Percentiles rank a stretch among this genome's conserved stretches.
Conservation (phyloP, 495 filamentous ascomycete species). For the Pyronema domesticum region DNA sequence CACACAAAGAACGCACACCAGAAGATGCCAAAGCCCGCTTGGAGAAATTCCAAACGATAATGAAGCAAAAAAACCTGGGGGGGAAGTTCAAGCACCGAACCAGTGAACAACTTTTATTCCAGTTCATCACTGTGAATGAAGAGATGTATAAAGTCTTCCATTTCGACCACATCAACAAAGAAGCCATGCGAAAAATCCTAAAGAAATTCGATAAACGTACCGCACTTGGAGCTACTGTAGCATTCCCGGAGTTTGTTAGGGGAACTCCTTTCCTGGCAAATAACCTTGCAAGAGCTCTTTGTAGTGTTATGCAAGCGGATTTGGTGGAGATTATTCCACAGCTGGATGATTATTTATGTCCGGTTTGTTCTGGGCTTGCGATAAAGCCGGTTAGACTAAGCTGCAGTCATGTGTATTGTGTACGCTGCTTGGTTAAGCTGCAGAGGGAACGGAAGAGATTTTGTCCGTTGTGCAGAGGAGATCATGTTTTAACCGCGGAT, state of each 20-base stretch:
- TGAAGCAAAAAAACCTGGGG: constrained; percentile 34
- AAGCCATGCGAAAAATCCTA: constrained; percentile 54
- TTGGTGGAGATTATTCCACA: constrained; percentile 50
- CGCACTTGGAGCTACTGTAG: constrained; percentile 38
- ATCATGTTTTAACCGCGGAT: constrained; percentile 42
- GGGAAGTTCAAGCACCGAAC: constrained; percentile 40
- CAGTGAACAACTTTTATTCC: constrained; percentile 37
- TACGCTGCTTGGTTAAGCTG: constrained; percentile 52
- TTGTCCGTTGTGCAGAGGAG: constrained; percentile 51
- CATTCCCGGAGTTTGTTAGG: constrained; percentile 34
- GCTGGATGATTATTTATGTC: constrained; percentile 53
- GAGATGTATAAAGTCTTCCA: constrained; percentile 45
- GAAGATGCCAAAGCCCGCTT: constrained; percentile 36
- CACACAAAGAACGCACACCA: constrained; percentile 37
- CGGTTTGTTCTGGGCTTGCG: constrained; percentile 49
- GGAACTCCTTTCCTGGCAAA: constrained; percentile 35
- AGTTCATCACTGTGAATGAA: constrained; percentile 47
- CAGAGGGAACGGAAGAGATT: constrained; percentile 38
- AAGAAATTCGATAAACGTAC: constrained; percentile 77
- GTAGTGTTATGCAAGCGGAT: constrained; percentile 43
- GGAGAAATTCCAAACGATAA: constrained; percentile 40
- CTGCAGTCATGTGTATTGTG: constrained; percentile 54
- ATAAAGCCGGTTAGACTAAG: constrained; percentile 48
- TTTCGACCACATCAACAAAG: constrained; percentile 56
- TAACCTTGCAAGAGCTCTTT: constrained; percentile 45